Percentiles rank a stretch among this genome's conserved stretches.
These are phyloP conservation scores for Coemansia sp. DNA, from an alignment of 192 early-diverging fungal species.

Conservation along the genomic window DNA sequence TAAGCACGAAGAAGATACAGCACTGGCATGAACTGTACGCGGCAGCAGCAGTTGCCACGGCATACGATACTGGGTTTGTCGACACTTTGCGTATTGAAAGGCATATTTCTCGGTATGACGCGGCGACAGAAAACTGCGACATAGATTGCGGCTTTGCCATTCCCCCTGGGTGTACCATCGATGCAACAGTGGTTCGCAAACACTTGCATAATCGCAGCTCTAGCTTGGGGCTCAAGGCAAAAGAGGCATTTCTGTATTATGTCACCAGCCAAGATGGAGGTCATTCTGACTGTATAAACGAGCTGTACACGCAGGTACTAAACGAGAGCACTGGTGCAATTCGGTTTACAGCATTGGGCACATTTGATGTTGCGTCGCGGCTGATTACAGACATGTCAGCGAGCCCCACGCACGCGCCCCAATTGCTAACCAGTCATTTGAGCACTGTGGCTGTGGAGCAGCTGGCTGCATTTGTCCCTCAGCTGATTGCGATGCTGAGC, in stretches of 20 bases:
- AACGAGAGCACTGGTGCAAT: slow-evolving; percentile 17
- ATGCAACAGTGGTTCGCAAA: not conserved
- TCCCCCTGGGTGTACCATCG: not conserved
- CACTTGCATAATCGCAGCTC: not conserved
- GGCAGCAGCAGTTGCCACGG: not conserved
- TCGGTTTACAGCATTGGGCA: slow-evolving; percentile 22
- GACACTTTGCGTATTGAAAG: not conserved
- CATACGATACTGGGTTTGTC: not conserved
- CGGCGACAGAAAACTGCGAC: not conserved
- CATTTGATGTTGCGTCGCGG: slow-evolving; percentile 30
- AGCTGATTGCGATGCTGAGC: slow-evolving; percentile 37
- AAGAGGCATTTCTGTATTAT: slow-evolving; percentile 30
- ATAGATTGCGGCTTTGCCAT: not conserved
- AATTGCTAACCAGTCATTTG: slow-evolving; percentile 6
- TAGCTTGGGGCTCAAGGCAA: slow-evolving; percentile 18
- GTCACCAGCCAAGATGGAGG: not conserved
- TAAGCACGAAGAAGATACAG: not conserved
- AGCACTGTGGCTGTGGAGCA: slow-evolving; percentile 18
- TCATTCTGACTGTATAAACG: not conserved
- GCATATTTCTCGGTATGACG: not conserved
- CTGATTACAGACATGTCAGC: slow-evolving; percentile 28
- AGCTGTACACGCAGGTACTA: slow-evolving; percentile 21
- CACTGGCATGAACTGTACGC: not conserved
- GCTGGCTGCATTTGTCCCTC: slow-evolving; percentile 35
- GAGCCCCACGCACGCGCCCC: slow-evolving; percentile 4